Evolutionary conservation across 2,329 filamentous ascomycete species (phyloP).

Genomic region (Madurella mycetomatis): DNA sequence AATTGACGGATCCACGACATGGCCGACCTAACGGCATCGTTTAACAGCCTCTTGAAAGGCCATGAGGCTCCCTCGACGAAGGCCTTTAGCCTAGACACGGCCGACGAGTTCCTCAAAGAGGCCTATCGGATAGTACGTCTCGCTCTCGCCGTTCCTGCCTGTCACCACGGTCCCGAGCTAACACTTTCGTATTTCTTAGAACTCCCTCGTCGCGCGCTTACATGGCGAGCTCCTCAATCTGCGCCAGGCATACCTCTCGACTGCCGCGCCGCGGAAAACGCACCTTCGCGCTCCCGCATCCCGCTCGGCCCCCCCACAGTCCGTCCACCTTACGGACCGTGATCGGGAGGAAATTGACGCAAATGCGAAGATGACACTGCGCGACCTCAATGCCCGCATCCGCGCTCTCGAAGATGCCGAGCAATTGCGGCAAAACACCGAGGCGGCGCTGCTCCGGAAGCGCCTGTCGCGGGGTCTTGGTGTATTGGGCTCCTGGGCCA

Average conservation of each 20-base stretch:
- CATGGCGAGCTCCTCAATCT: slow-evolving; percentile 76
- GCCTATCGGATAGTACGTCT: slow-evolving; percentile 79
- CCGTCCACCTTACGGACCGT: slow-evolving; percentile 65
- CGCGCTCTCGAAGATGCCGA: slow-evolving; percentile 76
- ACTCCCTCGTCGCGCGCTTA: slow-evolving; percentile 77
- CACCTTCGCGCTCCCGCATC: slow-evolving; percentile 41
- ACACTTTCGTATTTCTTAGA: slow-evolving; percentile 47
- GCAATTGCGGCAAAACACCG: slow-evolving; percentile 72
- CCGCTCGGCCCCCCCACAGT: slow-evolving; percentile 38
- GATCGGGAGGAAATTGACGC: slow-evolving; percentile 85
- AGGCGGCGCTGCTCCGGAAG: slow-evolving; percentile 64
- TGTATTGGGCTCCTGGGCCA: slow-evolving; percentile 58
- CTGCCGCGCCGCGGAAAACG: slow-evolving; percentile 58
- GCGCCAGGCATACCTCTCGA: slow-evolving; percentile 87
- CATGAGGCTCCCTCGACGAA: slow-evolving; percentile 50
- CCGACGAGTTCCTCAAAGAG: slow-evolving; percentile 89
- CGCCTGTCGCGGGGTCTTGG: slow-evolving; percentile 65
- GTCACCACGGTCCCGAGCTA: slow-evolving; percentile 1
- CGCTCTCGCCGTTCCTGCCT: background rate
- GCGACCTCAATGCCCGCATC: slow-evolving; percentile 79
- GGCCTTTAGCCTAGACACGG: slow-evolving; percentile 45
- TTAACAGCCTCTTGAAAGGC: slow-evolving; percentile 63
- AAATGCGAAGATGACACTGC: slow-evolving; percentile 78
- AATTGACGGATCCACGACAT: slow-evolving; percentile 30
- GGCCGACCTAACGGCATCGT: slow-evolving; percentile 61